Evolutionary conservation across 2,329 filamentous ascomycete species (phyloP).

Genomic region (Sordariomycetes sp.): DNA sequence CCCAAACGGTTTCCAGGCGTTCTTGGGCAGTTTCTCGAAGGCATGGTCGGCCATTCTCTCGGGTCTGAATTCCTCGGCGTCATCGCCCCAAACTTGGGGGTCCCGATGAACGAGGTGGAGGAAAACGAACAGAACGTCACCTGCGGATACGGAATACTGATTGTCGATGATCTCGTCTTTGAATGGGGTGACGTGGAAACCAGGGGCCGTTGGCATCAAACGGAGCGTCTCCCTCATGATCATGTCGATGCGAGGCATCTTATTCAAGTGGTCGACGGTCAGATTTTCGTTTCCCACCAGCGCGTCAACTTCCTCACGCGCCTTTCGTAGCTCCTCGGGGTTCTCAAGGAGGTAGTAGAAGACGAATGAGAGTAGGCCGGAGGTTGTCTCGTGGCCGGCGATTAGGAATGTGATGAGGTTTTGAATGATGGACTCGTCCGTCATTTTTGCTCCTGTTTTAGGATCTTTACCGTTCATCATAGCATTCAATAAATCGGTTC

Average conservation of each 20-base stretch:
- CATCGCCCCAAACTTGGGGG: conserved; percentile 1
- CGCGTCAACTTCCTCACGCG: conserved; percentile 58
- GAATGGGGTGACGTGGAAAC: conserved; percentile 12
- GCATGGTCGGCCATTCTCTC: conserved; percentile 3
- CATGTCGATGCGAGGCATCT: conserved; percentile 57
- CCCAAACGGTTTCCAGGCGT: conserved; percentile 20
- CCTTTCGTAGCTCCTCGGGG: conserved; percentile 48
- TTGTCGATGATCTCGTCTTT: conserved; percentile 17
- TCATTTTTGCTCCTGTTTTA: conserved; percentile 52
- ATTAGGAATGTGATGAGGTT: conserved; percentile 63
- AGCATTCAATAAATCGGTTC: conserved; percentile 51
- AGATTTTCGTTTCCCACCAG: conserved; percentile 52
- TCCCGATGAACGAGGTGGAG: conserved; percentile 15
- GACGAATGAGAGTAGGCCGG: conserved; percentile 35
- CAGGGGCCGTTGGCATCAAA: neutral
- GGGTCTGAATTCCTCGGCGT: conserved; percentile 2
- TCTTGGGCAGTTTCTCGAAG: neutral
- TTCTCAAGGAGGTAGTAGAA: conserved; percentile 58
- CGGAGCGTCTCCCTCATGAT: conserved; percentile 8
- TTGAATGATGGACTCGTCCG: conserved; percentile 48
- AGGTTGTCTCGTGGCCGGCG: conserved; percentile 57
- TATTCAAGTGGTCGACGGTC: conserved; percentile 49
- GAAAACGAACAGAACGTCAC: neutral
- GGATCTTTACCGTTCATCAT: conserved; percentile 56
- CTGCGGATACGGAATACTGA: conserved; percentile 1